Conservation (phyloP, 2,329 filamentous ascomycete species). For the Phialophora verrucosa region DNA sequence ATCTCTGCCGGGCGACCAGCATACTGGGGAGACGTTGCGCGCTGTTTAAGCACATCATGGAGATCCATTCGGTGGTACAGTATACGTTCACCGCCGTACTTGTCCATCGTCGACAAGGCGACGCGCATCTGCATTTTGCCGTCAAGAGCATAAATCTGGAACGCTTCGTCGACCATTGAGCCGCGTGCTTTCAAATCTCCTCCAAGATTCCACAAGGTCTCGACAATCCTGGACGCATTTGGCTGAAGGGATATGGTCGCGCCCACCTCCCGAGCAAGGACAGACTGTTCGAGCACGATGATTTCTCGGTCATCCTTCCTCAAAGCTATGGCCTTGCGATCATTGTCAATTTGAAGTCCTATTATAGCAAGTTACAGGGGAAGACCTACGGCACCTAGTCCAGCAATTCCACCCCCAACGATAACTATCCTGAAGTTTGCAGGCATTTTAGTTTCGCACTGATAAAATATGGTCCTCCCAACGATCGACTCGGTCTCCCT, state of each 20-base stretch:
- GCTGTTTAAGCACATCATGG: neutral
- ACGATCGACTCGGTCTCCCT: too few species aligned
- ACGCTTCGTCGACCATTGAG: neutral
- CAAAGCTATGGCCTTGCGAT: neutral
- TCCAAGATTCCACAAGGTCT: neutral
- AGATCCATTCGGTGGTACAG: neutral
- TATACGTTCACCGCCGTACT: neutral
- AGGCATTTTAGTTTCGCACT: too few species aligned
- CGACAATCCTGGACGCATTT: neutral
- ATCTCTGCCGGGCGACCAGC: neutral
- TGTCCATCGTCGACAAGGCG: neutral
- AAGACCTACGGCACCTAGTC: neutral
- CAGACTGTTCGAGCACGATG: neutral
- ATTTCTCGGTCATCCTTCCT: neutral
- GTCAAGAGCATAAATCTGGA: neutral
- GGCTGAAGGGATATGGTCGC: neutral
- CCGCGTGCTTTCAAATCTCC: neutral
- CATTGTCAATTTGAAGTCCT: too few species aligned
- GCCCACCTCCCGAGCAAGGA: neutral
- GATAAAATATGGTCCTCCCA: too few species aligned
- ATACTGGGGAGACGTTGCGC: neutral
- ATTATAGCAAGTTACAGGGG: too few species aligned
- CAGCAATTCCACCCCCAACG: neutral
- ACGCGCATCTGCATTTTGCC: neutral
- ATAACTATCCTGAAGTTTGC: neutral